These are phyloP conservation scores for Dalbergia oliveri DNA, from an alignment of 306 rosid genomes.

Conservation along the genomic window DNA sequence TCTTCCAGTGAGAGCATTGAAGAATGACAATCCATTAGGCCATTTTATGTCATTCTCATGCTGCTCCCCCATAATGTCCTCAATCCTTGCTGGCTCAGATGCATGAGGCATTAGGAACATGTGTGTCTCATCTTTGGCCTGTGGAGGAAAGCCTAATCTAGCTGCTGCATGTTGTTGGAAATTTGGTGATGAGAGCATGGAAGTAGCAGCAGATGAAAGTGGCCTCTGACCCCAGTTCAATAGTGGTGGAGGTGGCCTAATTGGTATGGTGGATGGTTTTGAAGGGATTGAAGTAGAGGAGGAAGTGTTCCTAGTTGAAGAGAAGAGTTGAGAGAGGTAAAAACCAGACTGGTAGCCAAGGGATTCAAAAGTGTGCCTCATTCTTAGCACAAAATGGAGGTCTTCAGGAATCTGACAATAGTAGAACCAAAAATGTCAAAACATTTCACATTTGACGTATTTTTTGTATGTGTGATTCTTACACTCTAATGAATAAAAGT, in stretches of 20 bases:
- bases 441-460: constrained; percentile 36
- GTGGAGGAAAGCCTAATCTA: constrained; percentile 66
- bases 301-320: constrained; percentile 80
- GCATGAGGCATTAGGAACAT: constrained; percentile 86
- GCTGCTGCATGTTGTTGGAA: constrained; percentile 64
- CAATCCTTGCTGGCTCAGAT: constrained; percentile 66
- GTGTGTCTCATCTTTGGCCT: constrained; percentile 76
- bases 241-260: constrained; percentile 81
- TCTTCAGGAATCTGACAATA: constrained; percentile 88
- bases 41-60: constrained; percentile 90
- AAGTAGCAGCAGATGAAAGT: constrained; percentile 62
- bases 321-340: constrained; percentile 92
- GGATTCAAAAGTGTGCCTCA: constrained; percentile 99
- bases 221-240: constrained; percentile 92
- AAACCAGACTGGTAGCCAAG: constrained; percentile 96
- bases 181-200: constrained; percentile 80
- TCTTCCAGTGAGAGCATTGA: constrained; percentile 87
- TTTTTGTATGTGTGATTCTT: neutral
- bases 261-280: constrained; percentile 73
- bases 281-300: constrained; percentile 72
- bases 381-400: constrained; percentile 95
- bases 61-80: constrained; percentile 80
- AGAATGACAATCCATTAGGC: constrained; percentile 92
- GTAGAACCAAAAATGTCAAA: constrained; percentile 32
- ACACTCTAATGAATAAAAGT: neutral